Conservation (phyloP, 495 filamentous ascomycete species). For the Xylaria bambusicola region DNA sequence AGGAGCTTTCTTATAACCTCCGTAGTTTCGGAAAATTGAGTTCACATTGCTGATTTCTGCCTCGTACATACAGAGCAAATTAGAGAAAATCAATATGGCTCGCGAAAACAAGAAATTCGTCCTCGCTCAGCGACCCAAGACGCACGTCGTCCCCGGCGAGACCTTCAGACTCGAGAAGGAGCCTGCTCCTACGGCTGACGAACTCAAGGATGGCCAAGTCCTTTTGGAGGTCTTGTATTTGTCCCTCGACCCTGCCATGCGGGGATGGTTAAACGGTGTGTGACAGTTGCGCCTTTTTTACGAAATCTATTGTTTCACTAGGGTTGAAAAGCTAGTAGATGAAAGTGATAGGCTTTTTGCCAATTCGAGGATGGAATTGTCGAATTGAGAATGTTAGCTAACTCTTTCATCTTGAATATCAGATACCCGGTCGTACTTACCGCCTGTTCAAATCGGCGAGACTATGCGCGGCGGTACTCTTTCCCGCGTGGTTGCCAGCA, state of each 20-base stretch:
- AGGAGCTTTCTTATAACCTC: too few relatives aligned
- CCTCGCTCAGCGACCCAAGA: conserved; percentile 52
- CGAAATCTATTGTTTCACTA: too few relatives aligned
- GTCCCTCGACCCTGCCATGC: conserved; percentile 82
- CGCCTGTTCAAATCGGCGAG: conserved; percentile 64
- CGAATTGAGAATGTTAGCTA: conserved; percentile 1
- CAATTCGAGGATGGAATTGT: too few relatives aligned
- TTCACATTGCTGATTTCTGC: not conserved
- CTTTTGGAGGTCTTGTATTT: conserved; percentile 68
- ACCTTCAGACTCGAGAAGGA: conserved; percentile 57
- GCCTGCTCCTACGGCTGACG: conserved; percentile 45
- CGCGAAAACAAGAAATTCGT: conserved; percentile 48
- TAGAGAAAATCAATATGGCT: conserved; percentile 27
- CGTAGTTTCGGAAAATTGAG: too few relatives aligned
- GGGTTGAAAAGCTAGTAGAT: too few relatives aligned
- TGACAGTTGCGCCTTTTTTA: not conserved
- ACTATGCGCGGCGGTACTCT: conserved; percentile 68
- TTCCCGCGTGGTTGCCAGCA: conserved; percentile 49
- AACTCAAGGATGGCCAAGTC: conserved; percentile 60
- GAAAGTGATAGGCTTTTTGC: too few relatives aligned
- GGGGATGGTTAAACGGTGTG: conserved; percentile 65
- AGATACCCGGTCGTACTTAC: conserved; percentile 65
- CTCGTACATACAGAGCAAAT: not conserved
- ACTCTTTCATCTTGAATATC: conserved; percentile 24
- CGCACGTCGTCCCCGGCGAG: conserved; percentile 44